Conservation (phyloP, 192 early-diverging fungal genomes). For the Entrophospora sp. region DNA sequence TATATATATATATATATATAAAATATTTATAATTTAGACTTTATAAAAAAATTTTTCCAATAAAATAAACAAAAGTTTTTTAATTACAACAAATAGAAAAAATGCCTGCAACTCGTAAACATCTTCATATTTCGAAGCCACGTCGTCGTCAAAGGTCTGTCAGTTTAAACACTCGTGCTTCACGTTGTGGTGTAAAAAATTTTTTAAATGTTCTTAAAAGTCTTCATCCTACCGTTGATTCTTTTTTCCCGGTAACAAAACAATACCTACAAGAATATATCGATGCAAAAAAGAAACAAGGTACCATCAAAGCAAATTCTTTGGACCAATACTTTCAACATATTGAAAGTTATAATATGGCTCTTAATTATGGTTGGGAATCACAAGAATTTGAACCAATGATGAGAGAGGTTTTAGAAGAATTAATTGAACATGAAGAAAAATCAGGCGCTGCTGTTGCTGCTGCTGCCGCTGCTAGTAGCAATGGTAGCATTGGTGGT, state of each 20-base stretch:
- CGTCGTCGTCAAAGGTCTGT: too few relatives aligned
- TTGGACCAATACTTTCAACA: slow-evolving; percentile 12
- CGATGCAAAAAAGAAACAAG: not conserved
- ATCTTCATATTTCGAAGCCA: not conserved
- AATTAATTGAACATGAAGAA: not conserved
- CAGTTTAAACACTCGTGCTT: too few relatives aligned
- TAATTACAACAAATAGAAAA: too few relatives aligned
- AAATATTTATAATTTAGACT: too few relatives aligned
- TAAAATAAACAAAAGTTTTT: too few relatives aligned
- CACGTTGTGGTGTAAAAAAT: slow-evolving; percentile 9
- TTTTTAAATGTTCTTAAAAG: not conserved
- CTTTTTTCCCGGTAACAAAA: slow-evolving; percentile 1
- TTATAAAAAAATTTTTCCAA: too few relatives aligned
- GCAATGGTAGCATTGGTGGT: too few relatives aligned
- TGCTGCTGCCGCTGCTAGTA: too few relatives aligned
- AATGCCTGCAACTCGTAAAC: slow-evolving; percentile 11
- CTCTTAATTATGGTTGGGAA: not conserved
- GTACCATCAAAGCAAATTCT: slow-evolving; percentile 8
- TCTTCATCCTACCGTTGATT: not conserved
- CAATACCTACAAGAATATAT: slow-evolving; percentile 12
- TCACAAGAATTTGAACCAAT: slow-evolving; percentile 1
- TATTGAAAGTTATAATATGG: slow-evolving; percentile 15
- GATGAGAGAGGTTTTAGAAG: slow-evolving; percentile 1
- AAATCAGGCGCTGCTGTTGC: too few relatives aligned
- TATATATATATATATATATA: too few relatives aligned